phyloP scores from a whole-genome alignment of 1,284 basidiomycete genomes.

The Ceratobasidium sp. region DNA sequence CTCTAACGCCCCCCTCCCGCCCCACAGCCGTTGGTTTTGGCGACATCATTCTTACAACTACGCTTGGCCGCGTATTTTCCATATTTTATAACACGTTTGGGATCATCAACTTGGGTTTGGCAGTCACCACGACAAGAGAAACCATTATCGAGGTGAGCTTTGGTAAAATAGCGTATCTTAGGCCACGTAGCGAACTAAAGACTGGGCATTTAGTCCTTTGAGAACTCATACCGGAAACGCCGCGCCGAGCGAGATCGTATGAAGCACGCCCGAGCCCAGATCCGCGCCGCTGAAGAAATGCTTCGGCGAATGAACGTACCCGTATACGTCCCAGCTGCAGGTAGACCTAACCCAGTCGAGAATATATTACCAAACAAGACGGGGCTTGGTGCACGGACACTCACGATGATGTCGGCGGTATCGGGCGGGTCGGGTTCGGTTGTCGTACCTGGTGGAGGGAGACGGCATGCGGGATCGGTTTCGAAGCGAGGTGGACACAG shows the following conservation, averaged over 20 bases:
- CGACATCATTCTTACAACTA: constrained; percentile 71
- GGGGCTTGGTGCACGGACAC: constrained; percentile 13
- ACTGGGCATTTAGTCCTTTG: constrained; percentile 59
- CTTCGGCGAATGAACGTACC: constrained; percentile 64
- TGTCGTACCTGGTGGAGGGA: neutral
- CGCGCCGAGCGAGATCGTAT: constrained; percentile 59
- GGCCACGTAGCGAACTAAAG: constrained; percentile 51
- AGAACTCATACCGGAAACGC: constrained; percentile 71
- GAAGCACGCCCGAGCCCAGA: constrained; percentile 60
- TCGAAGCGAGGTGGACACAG: neutral
- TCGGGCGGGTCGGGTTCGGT: neutral
- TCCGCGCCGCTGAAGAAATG: constrained; percentile 68
- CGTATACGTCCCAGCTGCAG: constrained; percentile 63
- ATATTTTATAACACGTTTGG: constrained; percentile 70
- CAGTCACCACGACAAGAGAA: constrained; percentile 76
- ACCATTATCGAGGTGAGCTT: constrained; percentile 71
- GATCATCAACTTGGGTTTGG: constrained; percentile 63
- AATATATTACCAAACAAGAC: constrained; percentile 1
- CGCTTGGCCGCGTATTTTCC: constrained; percentile 68
- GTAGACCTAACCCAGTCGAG: neutral
- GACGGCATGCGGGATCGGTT: neutral
- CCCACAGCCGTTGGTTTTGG: constrained; percentile 81
- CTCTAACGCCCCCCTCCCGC: constrained; percentile 17
- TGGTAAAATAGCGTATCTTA: too few species aligned
- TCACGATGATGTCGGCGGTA: neutral